phyloP scores from a whole-genome alignment of 2,329 filamentous ascomycete species.

The Fusarium liriodendri region DNA sequence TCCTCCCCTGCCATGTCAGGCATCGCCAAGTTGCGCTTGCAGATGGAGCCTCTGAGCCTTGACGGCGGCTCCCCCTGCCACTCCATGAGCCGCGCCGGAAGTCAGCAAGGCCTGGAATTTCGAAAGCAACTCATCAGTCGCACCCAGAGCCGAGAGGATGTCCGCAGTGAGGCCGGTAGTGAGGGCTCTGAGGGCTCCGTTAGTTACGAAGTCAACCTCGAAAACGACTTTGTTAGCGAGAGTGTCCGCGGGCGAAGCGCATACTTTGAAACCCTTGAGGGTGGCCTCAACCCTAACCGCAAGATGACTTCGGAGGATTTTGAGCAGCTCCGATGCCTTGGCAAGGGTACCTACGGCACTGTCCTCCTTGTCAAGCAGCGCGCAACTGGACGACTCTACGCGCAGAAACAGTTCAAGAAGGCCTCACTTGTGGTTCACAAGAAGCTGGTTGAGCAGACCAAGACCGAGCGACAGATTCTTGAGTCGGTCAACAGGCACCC shows the following conservation, averaged over 20 bases:
- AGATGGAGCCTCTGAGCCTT: constrained; percentile 82
- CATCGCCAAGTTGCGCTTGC: constrained; percentile 84
- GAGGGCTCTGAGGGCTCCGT: constrained; percentile 75
- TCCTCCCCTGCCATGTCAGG: constrained; percentile 72
- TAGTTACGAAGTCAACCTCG: constrained; percentile 86
- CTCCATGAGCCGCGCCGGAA: constrained; percentile 66
- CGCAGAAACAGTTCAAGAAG: constrained; percentile 99
- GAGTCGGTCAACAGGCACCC: constrained; percentile 97
- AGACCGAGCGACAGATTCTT: constrained; percentile 93
- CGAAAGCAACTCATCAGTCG: constrained; percentile 69
- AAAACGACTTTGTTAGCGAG: constrained; percentile 85
- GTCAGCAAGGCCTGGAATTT: constrained; percentile 49
- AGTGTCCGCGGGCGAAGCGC: constrained; percentile 60
- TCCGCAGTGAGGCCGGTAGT: constrained; percentile 63
- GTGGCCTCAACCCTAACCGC: constrained; percentile 66
- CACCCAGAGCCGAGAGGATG: constrained; percentile 66
- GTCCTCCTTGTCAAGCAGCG: constrained; percentile 93
- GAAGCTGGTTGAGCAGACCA: constrained; percentile 95
- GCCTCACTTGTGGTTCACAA: constrained; percentile 95
- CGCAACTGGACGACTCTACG: constrained; percentile 87
- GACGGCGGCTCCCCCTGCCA: constrained; percentile 65
- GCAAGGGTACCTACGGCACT: constrained; percentile 96
- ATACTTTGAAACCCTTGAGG: constrained; percentile 62
- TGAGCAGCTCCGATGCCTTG: constrained; percentile 88
- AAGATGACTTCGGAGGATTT: constrained; percentile 97